phyloP scores from a whole-genome alignment of 371 early-diverging fungal species.

The Entomophthora muscae region DNA sequence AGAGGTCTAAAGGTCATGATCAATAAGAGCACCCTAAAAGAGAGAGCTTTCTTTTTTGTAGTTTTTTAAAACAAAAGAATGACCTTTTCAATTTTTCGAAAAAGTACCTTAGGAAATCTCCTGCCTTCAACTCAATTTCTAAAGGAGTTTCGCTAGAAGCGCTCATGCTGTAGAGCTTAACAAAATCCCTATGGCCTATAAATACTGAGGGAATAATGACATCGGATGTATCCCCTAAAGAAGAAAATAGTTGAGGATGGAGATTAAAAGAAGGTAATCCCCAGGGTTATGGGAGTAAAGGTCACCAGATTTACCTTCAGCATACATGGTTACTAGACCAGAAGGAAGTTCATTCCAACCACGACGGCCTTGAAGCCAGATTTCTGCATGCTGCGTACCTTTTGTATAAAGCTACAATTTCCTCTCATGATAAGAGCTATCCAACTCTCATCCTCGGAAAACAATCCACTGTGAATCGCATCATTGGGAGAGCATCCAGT shows the following conservation, averaged over 20 bases:
- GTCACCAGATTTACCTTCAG: slow-evolving; percentile 31
- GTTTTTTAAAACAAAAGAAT: too few species aligned
- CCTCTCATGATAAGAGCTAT: slow-evolving; percentile 71
- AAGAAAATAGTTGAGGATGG: not conserved
- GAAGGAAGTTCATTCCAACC: slow-evolving; percentile 56
- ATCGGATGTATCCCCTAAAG: slow-evolving; percentile 47
- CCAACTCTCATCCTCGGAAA: slow-evolving; percentile 29
- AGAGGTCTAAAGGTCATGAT: slow-evolving; percentile 26
- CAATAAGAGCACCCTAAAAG: too few species aligned
- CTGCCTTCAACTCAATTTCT: slow-evolving; percentile 18
- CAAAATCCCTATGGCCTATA: slow-evolving; percentile 41
- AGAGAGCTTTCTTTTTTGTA: too few species aligned
- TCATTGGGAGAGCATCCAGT: not conserved
- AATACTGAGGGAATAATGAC: slow-evolving; percentile 58
- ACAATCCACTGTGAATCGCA: slow-evolving; percentile 10
- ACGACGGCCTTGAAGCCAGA: slow-evolving; percentile 75
- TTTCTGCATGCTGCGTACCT: slow-evolving; percentile 72
- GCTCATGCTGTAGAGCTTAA: slow-evolving; percentile 21
- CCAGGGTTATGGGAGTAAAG: not conserved
- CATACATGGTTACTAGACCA: slow-evolving; percentile 78
- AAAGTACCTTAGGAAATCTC: slow-evolving; percentile 19
- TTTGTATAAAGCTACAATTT: slow-evolving; percentile 67
- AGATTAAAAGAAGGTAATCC: not conserved
- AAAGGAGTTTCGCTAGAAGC: slow-evolving; percentile 22
- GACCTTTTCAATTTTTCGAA: too few species aligned